Conservation (phyloP, 495 filamentous ascomycete species). For the Daldinia bambusicola region DNA sequence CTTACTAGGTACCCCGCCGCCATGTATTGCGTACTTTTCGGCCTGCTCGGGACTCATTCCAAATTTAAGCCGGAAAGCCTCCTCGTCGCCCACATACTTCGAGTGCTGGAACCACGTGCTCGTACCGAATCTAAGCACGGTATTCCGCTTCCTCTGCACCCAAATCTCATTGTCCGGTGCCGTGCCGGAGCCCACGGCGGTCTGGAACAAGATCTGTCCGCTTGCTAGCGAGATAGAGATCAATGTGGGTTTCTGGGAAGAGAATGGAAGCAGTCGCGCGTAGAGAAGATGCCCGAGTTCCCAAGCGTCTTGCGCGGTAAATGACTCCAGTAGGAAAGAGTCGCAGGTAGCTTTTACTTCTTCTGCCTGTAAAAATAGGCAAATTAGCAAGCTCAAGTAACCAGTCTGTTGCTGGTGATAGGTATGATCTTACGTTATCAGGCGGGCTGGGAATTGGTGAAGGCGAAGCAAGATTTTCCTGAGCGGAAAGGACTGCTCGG, state of each 20-base stretch:
- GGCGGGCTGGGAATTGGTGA: conserved; percentile 46
- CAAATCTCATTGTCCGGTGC: conserved; percentile 70
- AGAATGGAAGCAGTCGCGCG: conserved; percentile 65
- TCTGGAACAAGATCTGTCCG: conserved; percentile 63
- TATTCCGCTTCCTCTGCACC: conserved; percentile 65
- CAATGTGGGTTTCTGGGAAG: conserved; percentile 60
- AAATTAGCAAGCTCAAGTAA: neutral
- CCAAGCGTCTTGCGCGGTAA: conserved; percentile 75
- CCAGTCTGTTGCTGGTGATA: neutral
- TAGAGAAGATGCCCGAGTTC: conserved; percentile 71
- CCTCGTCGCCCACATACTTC: conserved; percentile 68
- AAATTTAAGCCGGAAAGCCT: conserved; percentile 66
- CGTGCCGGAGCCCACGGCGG: conserved; percentile 62
- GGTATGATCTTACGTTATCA: conserved; percentile 40
- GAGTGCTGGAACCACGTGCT: conserved; percentile 73
- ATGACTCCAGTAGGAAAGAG: conserved; percentile 66
- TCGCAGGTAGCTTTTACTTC: conserved; percentile 63
- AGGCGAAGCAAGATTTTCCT: conserved; percentile 6
- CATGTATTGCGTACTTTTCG: conserved; percentile 77
- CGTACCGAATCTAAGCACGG: conserved; percentile 74
- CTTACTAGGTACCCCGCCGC: conserved; percentile 71
- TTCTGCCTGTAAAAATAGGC: conserved; percentile 50
- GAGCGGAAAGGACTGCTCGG: conserved; percentile 25
- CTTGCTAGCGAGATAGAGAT: conserved; percentile 72
- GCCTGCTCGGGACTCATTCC: conserved; percentile 62